These are phyloP conservation scores for Aspergillus sp. DNA, from an alignment of 2,329 filamentous ascomycete genomes.

Conservation along the genomic window DNA sequence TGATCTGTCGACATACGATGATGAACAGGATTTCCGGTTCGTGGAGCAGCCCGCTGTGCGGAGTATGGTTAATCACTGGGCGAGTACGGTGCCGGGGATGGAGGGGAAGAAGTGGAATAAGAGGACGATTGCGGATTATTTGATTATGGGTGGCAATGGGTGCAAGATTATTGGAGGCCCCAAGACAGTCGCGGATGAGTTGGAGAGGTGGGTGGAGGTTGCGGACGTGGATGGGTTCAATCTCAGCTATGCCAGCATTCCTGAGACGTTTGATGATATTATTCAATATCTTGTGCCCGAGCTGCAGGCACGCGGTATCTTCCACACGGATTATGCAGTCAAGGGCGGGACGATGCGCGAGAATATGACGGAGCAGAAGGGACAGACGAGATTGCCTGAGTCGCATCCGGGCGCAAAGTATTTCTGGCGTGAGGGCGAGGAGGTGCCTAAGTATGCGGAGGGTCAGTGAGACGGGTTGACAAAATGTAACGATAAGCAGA, in stretches of 20 bases:
- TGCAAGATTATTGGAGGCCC: constrained; percentile 40
- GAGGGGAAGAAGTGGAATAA: constrained; percentile 44
- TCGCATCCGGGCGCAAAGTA: constrained; percentile 41
- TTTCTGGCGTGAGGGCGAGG: constrained; percentile 38
- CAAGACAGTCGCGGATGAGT: constrained; percentile 39
- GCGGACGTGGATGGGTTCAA: constrained; percentile 41
- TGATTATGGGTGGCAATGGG: constrained; percentile 38
- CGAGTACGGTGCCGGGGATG: constrained; percentile 44
- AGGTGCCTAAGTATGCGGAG: constrained; percentile 32
- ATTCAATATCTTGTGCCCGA: constrained; percentile 36
- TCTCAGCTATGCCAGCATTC: constrained; percentile 36
- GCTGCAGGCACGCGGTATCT: constrained; percentile 37
- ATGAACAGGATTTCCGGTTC: constrained; percentile 51
- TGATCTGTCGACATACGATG: constrained; percentile 45
- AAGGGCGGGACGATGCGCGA: constrained; percentile 43
- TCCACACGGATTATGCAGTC: constrained; percentile 41
- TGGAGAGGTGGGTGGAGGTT: constrained; percentile 40
- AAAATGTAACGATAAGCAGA: too few relatives aligned
- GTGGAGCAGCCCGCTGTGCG: constrained; percentile 45
- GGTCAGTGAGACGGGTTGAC: neutral
- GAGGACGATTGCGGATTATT: constrained; percentile 36
- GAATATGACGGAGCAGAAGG: constrained; percentile 38
- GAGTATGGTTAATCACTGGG: constrained; percentile 49
- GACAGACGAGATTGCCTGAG: constrained; percentile 34
- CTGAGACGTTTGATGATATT: constrained; percentile 40